Percentiles rank a stretch among this genome's conserved stretches.
Conservation (phyloP, 2,329 filamentous ascomycete species). For the Epichloe sylvatica region DNA sequence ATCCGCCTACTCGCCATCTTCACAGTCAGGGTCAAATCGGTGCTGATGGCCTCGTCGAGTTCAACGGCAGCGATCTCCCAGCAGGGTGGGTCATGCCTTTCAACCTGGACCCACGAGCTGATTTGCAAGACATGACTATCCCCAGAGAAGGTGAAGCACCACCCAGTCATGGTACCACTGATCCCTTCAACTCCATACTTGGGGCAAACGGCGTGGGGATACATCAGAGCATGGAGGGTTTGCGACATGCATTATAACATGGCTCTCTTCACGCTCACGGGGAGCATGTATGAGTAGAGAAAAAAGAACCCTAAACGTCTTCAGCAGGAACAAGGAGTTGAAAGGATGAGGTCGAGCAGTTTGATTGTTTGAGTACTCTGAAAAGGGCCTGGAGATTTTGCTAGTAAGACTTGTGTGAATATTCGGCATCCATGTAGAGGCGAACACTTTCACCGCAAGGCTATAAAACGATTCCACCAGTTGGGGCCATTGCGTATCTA, state of each 20-base stretch:
- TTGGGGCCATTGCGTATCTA: too few relatives aligned
- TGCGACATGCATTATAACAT: constrained; percentile 18
- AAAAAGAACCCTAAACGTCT: background rate
- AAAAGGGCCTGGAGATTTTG: too few relatives aligned
- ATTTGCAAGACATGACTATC: constrained; percentile 33
- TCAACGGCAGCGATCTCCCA: constrained; percentile 30
- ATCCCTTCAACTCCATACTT: constrained; percentile 37
- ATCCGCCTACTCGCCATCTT: constrained; percentile 16
- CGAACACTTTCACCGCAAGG: too few relatives aligned
- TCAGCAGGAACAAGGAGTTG: background rate
- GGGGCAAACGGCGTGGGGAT: constrained; percentile 23
- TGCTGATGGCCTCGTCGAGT: constrained; percentile 11
- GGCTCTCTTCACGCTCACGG: too few relatives aligned
- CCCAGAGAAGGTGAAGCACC: constrained; percentile 21
- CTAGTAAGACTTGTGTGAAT: too few relatives aligned
- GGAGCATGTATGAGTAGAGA: background rate
- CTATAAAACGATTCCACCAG: too few relatives aligned
- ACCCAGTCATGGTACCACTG: constrained; percentile 15
- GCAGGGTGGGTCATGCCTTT: constrained; percentile 89
- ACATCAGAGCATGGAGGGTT: constrained; percentile 20
- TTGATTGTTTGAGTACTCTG: too few relatives aligned
- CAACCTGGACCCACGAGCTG: constrained; percentile 66
- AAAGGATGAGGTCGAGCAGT: too few relatives aligned
- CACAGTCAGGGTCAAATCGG: constrained; percentile 10
- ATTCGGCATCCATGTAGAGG: too few relatives aligned